phyloP scores from a whole-genome alignment of 2,329 filamentous ascomycete species.

The Fusarium sp. region DNA sequence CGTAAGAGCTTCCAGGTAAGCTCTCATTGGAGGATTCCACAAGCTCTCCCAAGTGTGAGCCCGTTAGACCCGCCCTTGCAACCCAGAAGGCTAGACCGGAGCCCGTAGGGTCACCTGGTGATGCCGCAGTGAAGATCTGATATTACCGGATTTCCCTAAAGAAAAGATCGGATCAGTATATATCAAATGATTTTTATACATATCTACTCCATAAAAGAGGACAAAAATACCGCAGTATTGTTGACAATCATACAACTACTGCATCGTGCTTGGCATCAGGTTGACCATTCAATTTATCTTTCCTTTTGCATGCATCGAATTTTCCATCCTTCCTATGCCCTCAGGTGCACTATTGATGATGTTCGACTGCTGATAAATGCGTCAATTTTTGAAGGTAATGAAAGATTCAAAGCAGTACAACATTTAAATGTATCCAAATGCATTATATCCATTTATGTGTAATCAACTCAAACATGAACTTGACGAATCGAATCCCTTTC shows the following conservation, averaged over 20 bases:
- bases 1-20: constrained; percentile 17
- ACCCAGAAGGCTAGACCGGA: constrained; percentile 7
- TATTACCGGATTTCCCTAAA: background rate
- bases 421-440: background rate
- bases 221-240: constrained; percentile 5
- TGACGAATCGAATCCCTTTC: background rate
- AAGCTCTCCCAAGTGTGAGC: constrained; percentile 19
- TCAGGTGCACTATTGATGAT: background rate
- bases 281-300: background rate
- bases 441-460: background rate
- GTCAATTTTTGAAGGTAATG: background rate
- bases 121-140: constrained; percentile 1
- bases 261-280: background rate
- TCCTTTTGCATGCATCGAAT: background rate
- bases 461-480: background rate
- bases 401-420: background rate
- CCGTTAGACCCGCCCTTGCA: constrained; percentile 24
- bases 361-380: background rate
- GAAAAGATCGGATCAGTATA: background rate
- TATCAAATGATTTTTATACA: background rate
- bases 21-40: constrained; percentile 28
- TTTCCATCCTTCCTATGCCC: background rate
- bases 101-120: constrained; percentile 7
- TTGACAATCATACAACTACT: background rate
- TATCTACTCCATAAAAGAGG: background rate